Evolutionary conservation across 1,139 yeast genomes (phyloP).

Genomic region (Lodderomyces parapsilosis): DNA sequence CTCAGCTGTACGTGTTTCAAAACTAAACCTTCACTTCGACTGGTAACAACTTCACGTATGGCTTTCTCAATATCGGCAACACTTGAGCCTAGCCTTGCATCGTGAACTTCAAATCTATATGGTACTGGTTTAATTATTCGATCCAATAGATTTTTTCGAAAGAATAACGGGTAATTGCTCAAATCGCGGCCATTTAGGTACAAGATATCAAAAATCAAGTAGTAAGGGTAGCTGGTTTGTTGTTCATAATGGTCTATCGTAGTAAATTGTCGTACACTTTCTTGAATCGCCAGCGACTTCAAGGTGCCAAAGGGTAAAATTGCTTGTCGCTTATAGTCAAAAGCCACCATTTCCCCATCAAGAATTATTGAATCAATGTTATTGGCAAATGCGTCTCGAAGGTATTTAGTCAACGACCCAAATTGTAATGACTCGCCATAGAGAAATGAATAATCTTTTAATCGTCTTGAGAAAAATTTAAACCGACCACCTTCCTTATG

Average conservation of each 20-base stretch:
- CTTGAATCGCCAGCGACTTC: slow-evolving; percentile 65
- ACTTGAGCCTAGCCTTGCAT: slow-evolving; percentile 40
- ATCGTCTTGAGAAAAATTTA: slow-evolving; percentile 65
- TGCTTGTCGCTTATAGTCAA: slow-evolving; percentile 59
- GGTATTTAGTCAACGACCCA: slow-evolving; percentile 63
- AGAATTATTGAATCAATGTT: slow-evolving; percentile 53
- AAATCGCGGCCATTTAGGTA: slow-evolving; percentile 65
- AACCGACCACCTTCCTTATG: slow-evolving; percentile 53
- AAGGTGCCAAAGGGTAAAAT: slow-evolving; percentile 80
- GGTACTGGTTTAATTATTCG: slow-evolving; percentile 48
- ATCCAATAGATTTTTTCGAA: slow-evolving; percentile 54
- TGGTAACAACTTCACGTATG: slow-evolving; percentile 56
- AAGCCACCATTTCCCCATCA: slow-evolving; percentile 95
- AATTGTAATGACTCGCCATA: slow-evolving; percentile 64
- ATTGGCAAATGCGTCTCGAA: slow-evolving; percentile 44
- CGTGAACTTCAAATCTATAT: slow-evolving; percentile 57
- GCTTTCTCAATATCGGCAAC: slow-evolving; percentile 55
- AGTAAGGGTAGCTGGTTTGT: slow-evolving; percentile 56
- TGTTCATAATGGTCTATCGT: slow-evolving; percentile 37
- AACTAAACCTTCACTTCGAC: slow-evolving; percentile 79
- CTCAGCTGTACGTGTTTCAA: slow-evolving; percentile 62
- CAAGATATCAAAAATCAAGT: slow-evolving; percentile 70
- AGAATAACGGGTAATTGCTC: slow-evolving; percentile 51
- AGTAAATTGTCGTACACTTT: slow-evolving; percentile 42
- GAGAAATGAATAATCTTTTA: slow-evolving; percentile 68